Evolutionary conservation across 1,284 basidiomycete genomes (phyloP), one percentile per base, ranked within the genome.

Genomic region (Moesziomyces antarcticus): DNA sequence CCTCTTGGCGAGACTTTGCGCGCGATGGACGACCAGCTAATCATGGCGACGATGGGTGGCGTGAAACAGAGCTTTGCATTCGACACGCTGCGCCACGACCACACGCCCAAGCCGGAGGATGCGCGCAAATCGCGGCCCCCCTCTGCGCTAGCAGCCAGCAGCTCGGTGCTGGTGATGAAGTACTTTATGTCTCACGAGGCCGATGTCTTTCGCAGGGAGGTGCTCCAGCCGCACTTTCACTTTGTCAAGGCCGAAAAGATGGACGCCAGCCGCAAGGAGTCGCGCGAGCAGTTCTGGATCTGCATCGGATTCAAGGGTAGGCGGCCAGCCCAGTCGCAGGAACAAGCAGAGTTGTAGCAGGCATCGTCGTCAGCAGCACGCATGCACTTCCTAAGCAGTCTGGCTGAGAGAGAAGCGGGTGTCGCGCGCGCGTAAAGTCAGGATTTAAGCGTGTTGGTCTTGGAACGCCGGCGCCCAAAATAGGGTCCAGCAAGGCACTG

Each of bases 221-320:
- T 76, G 27, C 67, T 80, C 7, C 63, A 77, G n/a, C 56, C 33
- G 20, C 50, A 67, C 50, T 81, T 81, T 35, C 47, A 50, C 10
- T 56, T 62, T 35, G 80, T 81, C 52, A 76, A 72, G 35, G 55
- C 71, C 3, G 78, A 77, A 22, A 81, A 81, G 55, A 75, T 79
- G 68, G 60, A 64, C 1, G 80, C 78, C 4, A 80, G 78, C 47
- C 72, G 80, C 7, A 53, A 78, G 37, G 73, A 72, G 50, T 80
- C 78, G 7, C 60, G 76, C 25, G 80, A 81, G 44, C 74, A 76
- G 44, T 81, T 77, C 45, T 81, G 80, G 80, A 66, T 81, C 30
- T 80, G 78, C 22, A 58, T 59, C 25, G 77, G 77, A 1, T 73
- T 60, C 44, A 72, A 57, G 43, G 60, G 75, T 30, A 22, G 22